These are phyloP conservation scores for Calcarisporium arbuscula DNA, from an alignment of 2,329 filamentous ascomycete genomes.

Conservation along the genomic window DNA sequence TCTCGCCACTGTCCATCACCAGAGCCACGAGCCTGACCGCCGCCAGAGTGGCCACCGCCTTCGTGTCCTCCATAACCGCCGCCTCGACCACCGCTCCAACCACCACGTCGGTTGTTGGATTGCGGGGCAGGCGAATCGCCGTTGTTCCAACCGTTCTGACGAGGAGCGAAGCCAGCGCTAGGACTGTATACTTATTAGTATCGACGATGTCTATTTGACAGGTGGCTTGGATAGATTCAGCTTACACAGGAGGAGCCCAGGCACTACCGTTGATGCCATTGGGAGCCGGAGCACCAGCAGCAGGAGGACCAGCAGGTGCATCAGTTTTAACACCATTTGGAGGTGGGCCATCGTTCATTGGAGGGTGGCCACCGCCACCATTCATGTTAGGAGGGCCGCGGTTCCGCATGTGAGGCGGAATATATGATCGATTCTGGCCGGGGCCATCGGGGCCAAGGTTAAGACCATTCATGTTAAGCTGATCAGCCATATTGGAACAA, in stretches of 20 bases:
- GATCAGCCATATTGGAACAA: slow-evolving; percentile 67
- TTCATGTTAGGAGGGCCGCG: slow-evolving; percentile 38
- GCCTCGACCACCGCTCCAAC: slow-evolving; percentile 28
- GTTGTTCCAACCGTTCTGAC: slow-evolving; percentile 28
- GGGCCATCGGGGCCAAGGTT: slow-evolving; percentile 47
- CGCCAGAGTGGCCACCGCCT: slow-evolving; percentile 41
- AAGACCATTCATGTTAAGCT: slow-evolving; percentile 76
- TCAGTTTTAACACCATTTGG: slow-evolving; percentile 12
- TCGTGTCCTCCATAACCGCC: slow-evolving; percentile 24
- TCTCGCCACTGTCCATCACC: slow-evolving; percentile 96
- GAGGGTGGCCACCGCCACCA: slow-evolving; percentile 19
- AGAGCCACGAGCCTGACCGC: slow-evolving; percentile 64
- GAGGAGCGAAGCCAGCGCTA: slow-evolving; percentile 24
- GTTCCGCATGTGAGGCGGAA: slow-evolving; percentile 75
- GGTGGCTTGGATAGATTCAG: background rate
- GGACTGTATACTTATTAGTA: slow-evolving; percentile 5
- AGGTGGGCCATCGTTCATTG: slow-evolving; percentile 9
- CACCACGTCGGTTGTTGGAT: slow-evolving; percentile 24
- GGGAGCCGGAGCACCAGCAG: slow-evolving; percentile 19
- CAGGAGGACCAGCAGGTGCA: slow-evolving; percentile 8
- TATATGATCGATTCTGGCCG: slow-evolving; percentile 59
- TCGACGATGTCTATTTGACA: background rate
- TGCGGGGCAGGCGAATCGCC: slow-evolving; percentile 14
- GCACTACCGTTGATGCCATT: slow-evolving; percentile 57
- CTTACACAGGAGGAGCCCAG: no score